phyloP scores from a whole-genome alignment of 2,329 filamentous ascomycete genomes.

The Chalara sp. region DNA sequence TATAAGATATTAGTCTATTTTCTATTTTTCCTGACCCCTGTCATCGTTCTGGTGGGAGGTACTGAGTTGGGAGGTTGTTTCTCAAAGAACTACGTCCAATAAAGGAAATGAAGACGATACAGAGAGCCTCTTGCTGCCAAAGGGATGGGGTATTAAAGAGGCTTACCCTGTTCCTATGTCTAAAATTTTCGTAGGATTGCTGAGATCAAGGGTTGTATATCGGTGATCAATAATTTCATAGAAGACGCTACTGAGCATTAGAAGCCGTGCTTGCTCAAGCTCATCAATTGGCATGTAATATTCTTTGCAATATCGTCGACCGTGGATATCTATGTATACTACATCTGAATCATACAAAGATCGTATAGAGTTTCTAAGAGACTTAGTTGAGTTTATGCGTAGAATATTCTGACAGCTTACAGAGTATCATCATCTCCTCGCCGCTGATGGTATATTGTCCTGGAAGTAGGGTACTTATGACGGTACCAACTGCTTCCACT shows the following conservation, averaged over 20 bases:
- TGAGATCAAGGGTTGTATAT: constrained; percentile 26
- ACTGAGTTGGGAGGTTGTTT: no score
- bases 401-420: constrained; percentile 1
- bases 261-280: constrained; percentile 23
- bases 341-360: constrained; percentile 25
- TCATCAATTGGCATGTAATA: constrained; percentile 31
- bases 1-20: no score
- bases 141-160: no score
- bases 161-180: constrained; percentile 29
- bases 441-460: constrained; percentile 5
- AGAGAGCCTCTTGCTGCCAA: no score
- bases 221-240: constrained; percentile 19
- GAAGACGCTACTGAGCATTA: constrained; percentile 22
- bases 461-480: background rate
- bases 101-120: no score
- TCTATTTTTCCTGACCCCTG: no score
- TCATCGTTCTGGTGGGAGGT: no score
- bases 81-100: no score
- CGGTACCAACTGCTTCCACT: background rate
- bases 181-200: constrained; percentile 34
- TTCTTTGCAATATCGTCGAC: constrained; percentile 41
- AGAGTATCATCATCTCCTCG: constrained; percentile 10
- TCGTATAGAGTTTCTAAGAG: constrained; percentile 22
- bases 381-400: background rate
- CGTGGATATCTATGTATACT: constrained; percentile 38